Evolutionary conservation across 2,329 filamentous ascomycete genomes (phyloP).

Genomic region (Fusarium guadeloupense): DNA sequence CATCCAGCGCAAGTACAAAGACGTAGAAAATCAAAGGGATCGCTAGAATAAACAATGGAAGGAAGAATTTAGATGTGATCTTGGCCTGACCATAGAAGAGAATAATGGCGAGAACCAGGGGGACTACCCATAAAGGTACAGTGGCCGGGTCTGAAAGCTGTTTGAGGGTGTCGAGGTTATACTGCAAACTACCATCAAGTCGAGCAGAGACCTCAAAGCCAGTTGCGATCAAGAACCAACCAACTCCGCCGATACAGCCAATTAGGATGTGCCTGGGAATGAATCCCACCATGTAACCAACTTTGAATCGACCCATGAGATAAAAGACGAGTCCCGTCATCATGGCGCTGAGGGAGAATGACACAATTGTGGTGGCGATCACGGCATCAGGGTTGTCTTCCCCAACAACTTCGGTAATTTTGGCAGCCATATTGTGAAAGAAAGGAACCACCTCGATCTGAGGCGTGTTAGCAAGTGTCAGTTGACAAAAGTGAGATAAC

Average conservation of each 20-base stretch:
- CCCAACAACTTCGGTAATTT: conserved; percentile 81
- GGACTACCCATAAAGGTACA: conserved; percentile 82
- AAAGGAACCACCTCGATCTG: conserved; percentile 97
- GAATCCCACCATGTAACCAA: conserved; percentile 94
- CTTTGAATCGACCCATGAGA: conserved; percentile 83
- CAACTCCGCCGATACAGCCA: conserved; percentile 96
- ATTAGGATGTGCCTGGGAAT: conserved; percentile 96
- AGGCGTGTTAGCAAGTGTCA: conserved; percentile 9
- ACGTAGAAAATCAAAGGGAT: conserved; percentile 83
- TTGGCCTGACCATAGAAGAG: conserved; percentile 81
- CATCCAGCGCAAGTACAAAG: conserved; percentile 74
- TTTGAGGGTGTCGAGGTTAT: conserved; percentile 78
- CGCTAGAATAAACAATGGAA: conserved; percentile 85
- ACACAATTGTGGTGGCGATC: conserved; percentile 91
- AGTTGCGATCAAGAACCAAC: conserved; percentile 91
- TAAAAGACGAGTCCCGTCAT: conserved; percentile 93
- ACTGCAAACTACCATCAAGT: conserved; percentile 84
- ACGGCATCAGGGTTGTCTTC: conserved; percentile 84
- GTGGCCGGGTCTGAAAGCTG: conserved; percentile 79
- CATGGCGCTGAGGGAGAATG: conserved; percentile 90
- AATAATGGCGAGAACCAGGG: conserved; percentile 77
- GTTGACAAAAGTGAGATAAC: conserved; percentile 35
- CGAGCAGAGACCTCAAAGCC: conserved; percentile 93
- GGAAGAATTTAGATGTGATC: conserved; percentile 82
- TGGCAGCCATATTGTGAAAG: conserved; percentile 97